Percentiles rank a stretch among this genome's conserved stretches.
phyloP scores from a whole-genome alignment of 2,329 filamentous ascomycete genomes.

The Thelonectria discophora region DNA sequence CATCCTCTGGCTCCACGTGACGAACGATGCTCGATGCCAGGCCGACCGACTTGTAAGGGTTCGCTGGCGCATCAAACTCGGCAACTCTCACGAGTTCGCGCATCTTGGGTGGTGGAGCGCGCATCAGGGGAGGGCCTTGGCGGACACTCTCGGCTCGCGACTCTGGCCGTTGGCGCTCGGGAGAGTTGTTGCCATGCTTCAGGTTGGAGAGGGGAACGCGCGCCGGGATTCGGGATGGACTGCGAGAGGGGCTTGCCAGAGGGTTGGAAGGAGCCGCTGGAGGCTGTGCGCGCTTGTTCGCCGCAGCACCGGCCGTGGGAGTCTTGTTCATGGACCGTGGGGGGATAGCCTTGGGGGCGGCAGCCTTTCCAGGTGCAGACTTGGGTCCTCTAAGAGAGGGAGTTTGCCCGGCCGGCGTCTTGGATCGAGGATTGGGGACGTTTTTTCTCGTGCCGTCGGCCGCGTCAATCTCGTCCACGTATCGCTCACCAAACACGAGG shows the following conservation, averaged over 20 bases:
- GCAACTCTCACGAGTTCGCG: conserved; percentile 72
- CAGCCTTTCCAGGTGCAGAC: conserved; percentile 42
- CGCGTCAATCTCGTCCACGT: conserved; percentile 83
- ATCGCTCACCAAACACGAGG: conserved; percentile 89
- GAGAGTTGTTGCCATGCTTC: conserved; percentile 79
- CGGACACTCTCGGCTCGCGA: conserved; percentile 58
- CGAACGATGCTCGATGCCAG: conserved; percentile 66
- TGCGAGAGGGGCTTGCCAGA: conserved; percentile 47
- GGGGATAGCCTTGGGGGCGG: conserved; percentile 45
- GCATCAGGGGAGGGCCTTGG: conserved; percentile 61
- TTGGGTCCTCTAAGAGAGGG: conserved; percentile 55
- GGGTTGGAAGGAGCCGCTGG: conserved; percentile 29
- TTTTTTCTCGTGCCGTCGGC: conserved; percentile 63
- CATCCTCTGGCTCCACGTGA: conserved; percentile 78
- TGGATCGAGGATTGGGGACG: conserved; percentile 65
- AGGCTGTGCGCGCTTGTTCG: conserved; percentile 43
- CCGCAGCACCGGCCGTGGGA: conserved; percentile 54
- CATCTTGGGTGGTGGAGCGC: conserved; percentile 90
- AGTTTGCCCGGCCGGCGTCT: conserved; percentile 75
- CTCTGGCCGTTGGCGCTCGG: conserved; percentile 69
- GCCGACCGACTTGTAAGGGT: conserved; percentile 58
- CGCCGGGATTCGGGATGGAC: conserved; percentile 68
- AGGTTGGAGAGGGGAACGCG: conserved; percentile 75
- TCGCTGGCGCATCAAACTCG: conserved; percentile 60
- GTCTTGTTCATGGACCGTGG: conserved; percentile 62